Percentiles rank a stretch among this genome's conserved stretches.
Evolutionary conservation across 495 filamentous ascomycete species (phyloP).

Genomic region (Penicillium psychrofluorescens): DNA sequence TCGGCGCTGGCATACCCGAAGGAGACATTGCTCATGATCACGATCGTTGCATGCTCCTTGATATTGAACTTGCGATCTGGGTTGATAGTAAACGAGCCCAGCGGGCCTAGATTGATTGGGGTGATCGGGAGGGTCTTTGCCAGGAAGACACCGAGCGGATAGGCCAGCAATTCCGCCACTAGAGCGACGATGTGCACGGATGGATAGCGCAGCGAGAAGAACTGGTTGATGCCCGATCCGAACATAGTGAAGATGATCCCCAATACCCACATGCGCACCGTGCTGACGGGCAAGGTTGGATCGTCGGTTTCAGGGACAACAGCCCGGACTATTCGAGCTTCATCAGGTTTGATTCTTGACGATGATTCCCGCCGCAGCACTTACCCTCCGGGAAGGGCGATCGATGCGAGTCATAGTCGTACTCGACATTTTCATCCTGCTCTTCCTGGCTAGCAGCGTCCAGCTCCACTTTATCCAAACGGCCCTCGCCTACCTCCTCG

Average conservation of each 20-base stretch:
- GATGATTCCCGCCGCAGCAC: not conserved
- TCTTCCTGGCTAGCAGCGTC: conserved; percentile 13
- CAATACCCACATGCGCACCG: conserved; percentile 78
- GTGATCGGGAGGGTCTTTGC: conserved; percentile 37
- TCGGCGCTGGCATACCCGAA: conserved; percentile 56
- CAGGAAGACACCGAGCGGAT: conserved; percentile 45
- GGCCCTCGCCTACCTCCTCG: conserved; percentile 21
- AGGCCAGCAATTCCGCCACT: conserved; percentile 58
- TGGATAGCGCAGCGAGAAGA: conserved; percentile 81
- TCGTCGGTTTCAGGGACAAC: conserved; percentile 38
- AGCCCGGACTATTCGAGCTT: conserved; percentile 15
- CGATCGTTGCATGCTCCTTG: conserved; percentile 81
- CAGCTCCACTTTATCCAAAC: conserved; percentile 21
- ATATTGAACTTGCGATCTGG: conserved; percentile 63
- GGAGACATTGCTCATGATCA: conserved; percentile 83
- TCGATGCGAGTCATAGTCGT: conserved; percentile 26
- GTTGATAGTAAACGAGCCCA: conserved; percentile 46
- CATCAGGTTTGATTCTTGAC: too few relatives aligned
- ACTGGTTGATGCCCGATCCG: conserved; percentile 76
- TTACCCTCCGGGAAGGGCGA: conserved; percentile 31
- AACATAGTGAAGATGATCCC: conserved; percentile 73
- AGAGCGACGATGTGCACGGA: conserved; percentile 68
- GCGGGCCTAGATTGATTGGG: conserved; percentile 32
- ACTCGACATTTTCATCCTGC: conserved; percentile 23
- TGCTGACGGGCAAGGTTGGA: conserved; percentile 23